phyloP scores from a whole-genome alignment of 2,329 filamentous ascomycete species.

The Fusarium marasasianum region DNA sequence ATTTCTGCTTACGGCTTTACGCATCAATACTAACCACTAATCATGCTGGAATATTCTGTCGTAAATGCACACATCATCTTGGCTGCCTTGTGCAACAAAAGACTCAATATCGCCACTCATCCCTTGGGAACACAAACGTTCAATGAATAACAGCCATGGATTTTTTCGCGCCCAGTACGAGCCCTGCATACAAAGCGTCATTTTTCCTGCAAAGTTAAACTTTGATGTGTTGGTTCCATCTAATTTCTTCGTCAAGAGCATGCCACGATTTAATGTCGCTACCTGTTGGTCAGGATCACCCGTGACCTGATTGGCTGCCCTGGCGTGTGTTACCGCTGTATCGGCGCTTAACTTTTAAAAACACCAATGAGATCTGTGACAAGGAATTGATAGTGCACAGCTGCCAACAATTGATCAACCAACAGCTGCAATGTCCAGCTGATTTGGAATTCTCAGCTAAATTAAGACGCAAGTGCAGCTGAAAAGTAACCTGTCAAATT shows the following conservation, averaged over 20 bases:
- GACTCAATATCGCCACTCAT: neutral
- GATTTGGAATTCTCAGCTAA: constrained; percentile 4
- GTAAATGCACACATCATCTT: neutral
- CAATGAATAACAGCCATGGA: neutral
- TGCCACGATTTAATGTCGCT: constrained; percentile 19
- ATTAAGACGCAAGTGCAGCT: neutral
- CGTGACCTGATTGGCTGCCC: constrained; percentile 15
- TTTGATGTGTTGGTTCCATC: neutral
- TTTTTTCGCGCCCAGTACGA: neutral
- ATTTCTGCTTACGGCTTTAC: neutral
- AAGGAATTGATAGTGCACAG: constrained; percentile 10
- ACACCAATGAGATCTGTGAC: constrained; percentile 4
- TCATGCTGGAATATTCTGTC: neutral
- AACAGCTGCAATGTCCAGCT: constrained; percentile 6
- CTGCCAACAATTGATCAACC: constrained; percentile 6
- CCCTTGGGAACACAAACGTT: neutral
- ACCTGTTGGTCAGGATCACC: constrained; percentile 1
- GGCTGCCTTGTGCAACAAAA: neutral
- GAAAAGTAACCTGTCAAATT: neutral
- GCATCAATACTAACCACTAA: neutral
- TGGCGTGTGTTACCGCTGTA: constrained; percentile 24
- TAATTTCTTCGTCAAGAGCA: constrained; percentile 14
- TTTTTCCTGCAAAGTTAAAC: neutral
- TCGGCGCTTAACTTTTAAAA: constrained; percentile 29
- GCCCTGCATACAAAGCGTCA: neutral